phyloP scores from a whole-genome alignment of 805 yeast species.

The Scheffersomyces stipitis region DNA sequence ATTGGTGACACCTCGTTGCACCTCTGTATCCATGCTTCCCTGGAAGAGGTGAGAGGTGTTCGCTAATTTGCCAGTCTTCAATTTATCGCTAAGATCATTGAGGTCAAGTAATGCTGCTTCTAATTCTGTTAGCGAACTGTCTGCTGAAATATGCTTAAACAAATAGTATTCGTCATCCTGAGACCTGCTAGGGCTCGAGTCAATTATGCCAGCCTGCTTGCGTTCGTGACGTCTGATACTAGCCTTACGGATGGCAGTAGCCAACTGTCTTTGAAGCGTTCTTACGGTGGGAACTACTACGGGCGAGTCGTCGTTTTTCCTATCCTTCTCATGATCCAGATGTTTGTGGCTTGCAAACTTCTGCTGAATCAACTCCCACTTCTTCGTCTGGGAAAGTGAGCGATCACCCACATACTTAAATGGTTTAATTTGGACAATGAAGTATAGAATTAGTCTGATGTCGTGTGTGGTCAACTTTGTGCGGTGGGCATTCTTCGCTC shows the following conservation, averaged over 20 bases:
- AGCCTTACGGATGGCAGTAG: slow-evolving; percentile 32
- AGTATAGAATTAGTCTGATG: slow-evolving; percentile 27
- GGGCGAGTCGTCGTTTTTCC: not conserved
- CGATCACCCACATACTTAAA: slow-evolving; percentile 39
- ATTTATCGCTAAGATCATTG: slow-evolving; percentile 30
- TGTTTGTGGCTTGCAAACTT: slow-evolving; percentile 14
- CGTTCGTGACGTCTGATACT: slow-evolving; percentile 4
- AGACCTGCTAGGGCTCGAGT: slow-evolving; percentile 2
- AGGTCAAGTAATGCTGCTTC: slow-evolving; percentile 28
- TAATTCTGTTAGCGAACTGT: slow-evolving; percentile 23
- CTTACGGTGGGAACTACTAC: slow-evolving; percentile 33
- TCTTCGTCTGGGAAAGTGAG: slow-evolving; percentile 29
- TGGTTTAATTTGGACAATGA: slow-evolving; percentile 31
- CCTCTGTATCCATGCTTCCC: not conserved
- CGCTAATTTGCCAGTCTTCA: slow-evolving; percentile 24
- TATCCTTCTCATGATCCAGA: not conserved
- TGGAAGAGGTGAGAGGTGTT: not conserved
- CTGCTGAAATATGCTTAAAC: slow-evolving; percentile 13
- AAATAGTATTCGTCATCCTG: slow-evolving; percentile 4
- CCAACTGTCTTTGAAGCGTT: slow-evolving; percentile 35
- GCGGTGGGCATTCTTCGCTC: slow-evolving; percentile 10
- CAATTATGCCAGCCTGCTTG: slow-evolving; percentile 8
- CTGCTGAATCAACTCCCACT: slow-evolving; percentile 35
- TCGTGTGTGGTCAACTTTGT: slow-evolving; percentile 28
- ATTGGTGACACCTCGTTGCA: not conserved